Percentiles rank a stretch among this genome's conserved stretches.
These are phyloP conservation scores for Blastobotrys robertii DNA, from an alignment of 805 yeast species.

Conservation along the genomic window DNA sequence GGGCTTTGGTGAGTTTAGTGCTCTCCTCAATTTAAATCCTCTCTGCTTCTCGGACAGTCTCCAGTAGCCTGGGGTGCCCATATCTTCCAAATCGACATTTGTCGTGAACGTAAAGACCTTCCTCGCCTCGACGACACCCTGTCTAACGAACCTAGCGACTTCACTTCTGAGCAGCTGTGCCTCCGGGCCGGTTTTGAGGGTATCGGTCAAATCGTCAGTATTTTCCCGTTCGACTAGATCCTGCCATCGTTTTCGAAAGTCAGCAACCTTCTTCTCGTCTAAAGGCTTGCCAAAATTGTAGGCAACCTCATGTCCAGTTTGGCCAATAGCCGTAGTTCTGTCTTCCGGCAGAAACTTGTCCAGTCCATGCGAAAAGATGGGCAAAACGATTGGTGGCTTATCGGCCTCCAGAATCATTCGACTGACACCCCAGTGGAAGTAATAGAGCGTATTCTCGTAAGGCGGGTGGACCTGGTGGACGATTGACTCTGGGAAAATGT, in stretches of 20 bases:
- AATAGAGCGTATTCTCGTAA: slow-evolving; percentile 76
- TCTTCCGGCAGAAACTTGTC: slow-evolving; percentile 81
- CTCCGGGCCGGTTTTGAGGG: slow-evolving; percentile 51
- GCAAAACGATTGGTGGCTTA: slow-evolving; percentile 75
- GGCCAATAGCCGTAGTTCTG: slow-evolving; percentile 40
- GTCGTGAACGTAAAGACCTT: slow-evolving; percentile 15
- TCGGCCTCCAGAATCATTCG: slow-evolving; percentile 76
- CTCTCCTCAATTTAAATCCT: background rate
- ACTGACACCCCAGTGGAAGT: slow-evolving; percentile 92
- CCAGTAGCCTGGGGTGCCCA: slow-evolving; percentile 70
- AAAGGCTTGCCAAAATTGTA: slow-evolving; percentile 67
- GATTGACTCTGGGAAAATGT: slow-evolving; percentile 89
- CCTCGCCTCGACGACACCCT: slow-evolving; percentile 37
- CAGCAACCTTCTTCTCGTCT: slow-evolving; percentile 47
- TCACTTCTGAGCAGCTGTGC: slow-evolving; percentile 60
- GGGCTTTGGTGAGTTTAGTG: background rate
- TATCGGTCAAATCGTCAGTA: slow-evolving; percentile 47
- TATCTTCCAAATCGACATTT: slow-evolving; percentile 48
- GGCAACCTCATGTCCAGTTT: slow-evolving; percentile 55
- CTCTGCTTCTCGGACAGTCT: slow-evolving; percentile 5
- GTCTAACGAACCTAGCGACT: slow-evolving; percentile 60
- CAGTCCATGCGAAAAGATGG: slow-evolving; percentile 78
- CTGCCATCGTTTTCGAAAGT: slow-evolving; percentile 64
- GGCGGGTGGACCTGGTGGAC: slow-evolving; percentile 78
- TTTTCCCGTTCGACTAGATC: slow-evolving; percentile 44